Conservation (phyloP, 2,329 filamentous ascomycete genomes). For the Ophiocordyceps unilateralis region DNA sequence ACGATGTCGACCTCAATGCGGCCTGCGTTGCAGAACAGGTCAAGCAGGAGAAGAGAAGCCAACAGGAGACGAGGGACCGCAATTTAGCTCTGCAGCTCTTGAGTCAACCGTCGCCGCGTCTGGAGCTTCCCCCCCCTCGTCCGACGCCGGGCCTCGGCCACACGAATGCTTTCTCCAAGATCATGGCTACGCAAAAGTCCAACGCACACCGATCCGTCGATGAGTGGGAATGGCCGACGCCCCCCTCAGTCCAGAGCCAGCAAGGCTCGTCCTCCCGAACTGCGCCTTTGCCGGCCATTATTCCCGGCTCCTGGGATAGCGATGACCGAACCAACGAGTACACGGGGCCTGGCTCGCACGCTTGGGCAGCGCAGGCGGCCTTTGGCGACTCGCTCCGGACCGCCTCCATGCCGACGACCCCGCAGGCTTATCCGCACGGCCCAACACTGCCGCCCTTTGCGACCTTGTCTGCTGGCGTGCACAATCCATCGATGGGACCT, state of each 20-base stretch:
- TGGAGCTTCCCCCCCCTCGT: background rate
- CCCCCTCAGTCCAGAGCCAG: background rate
- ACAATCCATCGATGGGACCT: background rate
- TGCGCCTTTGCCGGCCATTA: background rate
- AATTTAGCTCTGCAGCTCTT: conserved; percentile 12
- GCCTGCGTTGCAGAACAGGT: conserved; percentile 16
- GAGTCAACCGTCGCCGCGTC: conserved; percentile 6
- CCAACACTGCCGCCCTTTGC: background rate
- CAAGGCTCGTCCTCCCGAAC: background rate
- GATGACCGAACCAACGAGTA: background rate
- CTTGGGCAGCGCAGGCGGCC: background rate
- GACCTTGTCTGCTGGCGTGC: background rate
- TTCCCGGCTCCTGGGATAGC: background rate
- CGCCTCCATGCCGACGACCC: background rate
- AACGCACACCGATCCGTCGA: conserved; percentile 1
- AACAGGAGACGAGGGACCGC: conserved; percentile 12
- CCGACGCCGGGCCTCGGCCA: background rate
- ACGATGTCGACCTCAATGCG: conserved; percentile 15
- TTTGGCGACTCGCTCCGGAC: background rate
- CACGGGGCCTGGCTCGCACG: background rate
- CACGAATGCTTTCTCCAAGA: conserved; percentile 3
- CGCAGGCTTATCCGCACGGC: background rate
- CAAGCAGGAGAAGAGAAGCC: conserved; percentile 15
- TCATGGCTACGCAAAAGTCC: conserved; percentile 5
- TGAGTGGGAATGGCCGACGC: background rate